phyloP scores from a whole-genome alignment of 208 protist species.

The Herpetomonas samuelpessoai region DNA sequence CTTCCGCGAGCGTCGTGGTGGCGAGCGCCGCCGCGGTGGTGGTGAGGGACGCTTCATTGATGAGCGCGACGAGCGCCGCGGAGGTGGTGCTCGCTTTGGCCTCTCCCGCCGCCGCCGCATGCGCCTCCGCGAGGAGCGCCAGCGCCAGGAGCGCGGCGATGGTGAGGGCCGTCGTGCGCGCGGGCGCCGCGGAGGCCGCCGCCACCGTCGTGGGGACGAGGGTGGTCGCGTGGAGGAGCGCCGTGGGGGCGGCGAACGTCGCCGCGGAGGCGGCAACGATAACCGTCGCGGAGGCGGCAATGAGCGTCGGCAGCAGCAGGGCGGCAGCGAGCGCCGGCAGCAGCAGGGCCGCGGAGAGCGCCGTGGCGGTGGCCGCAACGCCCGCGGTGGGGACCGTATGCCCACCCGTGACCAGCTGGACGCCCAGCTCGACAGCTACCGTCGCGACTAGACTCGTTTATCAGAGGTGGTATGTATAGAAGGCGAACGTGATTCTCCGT shows the following conservation, averaged over 20 bases:
- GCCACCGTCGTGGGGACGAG: constrained; percentile 16
- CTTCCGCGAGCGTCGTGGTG: constrained; percentile 21
- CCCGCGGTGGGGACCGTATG: constrained; percentile 21
- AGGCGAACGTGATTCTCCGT: too few relatives aligned
- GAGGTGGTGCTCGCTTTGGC: constrained; percentile 8
- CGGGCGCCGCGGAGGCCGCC: constrained; percentile 12
- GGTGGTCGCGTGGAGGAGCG: constrained; percentile 4
- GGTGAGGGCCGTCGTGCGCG: constrained; percentile 5
- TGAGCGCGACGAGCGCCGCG: neutral
- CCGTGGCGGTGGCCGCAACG: constrained; percentile 11
- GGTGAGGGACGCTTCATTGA: constrained; percentile 5
- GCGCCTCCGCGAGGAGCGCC: too few relatives aligned
- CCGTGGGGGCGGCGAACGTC: neutral
- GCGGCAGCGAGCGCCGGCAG: constrained; percentile 10
- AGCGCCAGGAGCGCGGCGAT: too few relatives aligned
- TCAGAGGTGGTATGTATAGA: neutral
- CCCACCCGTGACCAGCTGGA: constrained; percentile 67
- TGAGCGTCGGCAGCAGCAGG: constrained; percentile 6
- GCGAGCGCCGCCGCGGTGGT: constrained; percentile 17
- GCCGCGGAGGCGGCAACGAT: constrained; percentile 2
- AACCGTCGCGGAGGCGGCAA: constrained; percentile 1
- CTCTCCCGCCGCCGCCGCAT: constrained; percentile 6
- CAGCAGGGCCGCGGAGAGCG: constrained; percentile 21
- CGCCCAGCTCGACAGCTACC: constrained; percentile 79
- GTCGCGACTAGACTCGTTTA: constrained; percentile 32